Evolutionary conservation across 805 yeast species (phyloP).

Genomic region (Saccharomycopsis oosterbeekiorum): DNA sequence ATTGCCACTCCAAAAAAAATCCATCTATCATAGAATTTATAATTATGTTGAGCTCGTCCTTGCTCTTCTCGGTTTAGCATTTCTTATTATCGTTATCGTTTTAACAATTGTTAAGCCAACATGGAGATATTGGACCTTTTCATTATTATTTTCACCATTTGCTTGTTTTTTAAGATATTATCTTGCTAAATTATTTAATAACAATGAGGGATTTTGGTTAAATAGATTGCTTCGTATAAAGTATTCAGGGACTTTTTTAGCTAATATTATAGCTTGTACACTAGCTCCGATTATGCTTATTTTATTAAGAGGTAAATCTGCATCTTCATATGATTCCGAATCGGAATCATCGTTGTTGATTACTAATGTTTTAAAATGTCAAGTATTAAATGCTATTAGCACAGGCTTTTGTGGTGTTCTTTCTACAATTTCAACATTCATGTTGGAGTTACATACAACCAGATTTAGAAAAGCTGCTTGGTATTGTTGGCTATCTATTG

Average conservation of each 20-base stretch:
- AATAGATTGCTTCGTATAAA: conserved; percentile 31
- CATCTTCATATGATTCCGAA: conserved; percentile 11
- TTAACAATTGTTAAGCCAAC: conserved; percentile 18
- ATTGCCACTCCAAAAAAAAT: neutral
- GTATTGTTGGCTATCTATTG: conserved; percentile 44
- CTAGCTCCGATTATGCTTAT: conserved; percentile 36
- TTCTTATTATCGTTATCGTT: conserved; percentile 22
- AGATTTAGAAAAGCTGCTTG: conserved; percentile 30
- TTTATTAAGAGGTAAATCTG: conserved; percentile 34
- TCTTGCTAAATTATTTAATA: conserved; percentile 42
- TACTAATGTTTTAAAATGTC: conserved; percentile 32
- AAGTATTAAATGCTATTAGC: conserved; percentile 42
- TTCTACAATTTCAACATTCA: conserved; percentile 71
- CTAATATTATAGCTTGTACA: conserved; percentile 39
- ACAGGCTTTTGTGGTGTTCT: conserved; percentile 65
- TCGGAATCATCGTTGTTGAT: conserved; percentile 19
- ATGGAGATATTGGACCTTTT: conserved; percentile 65
- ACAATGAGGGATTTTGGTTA: neutral
- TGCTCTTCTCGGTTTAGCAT: conserved; percentile 17
- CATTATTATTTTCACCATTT: conserved; percentile 58
- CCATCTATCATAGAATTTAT: conserved; percentile 27
- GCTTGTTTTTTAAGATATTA: conserved; percentile 55
- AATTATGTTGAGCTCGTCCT: conserved; percentile 15
- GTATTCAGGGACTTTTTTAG: conserved; percentile 38
- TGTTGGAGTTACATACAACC: conserved; percentile 48